A percentile compares a stretch with the other conserved stretches of the same genome.
Conservation (phyloP, 2,329 filamentous ascomycete species). For the Epichloe elymi region DNA sequence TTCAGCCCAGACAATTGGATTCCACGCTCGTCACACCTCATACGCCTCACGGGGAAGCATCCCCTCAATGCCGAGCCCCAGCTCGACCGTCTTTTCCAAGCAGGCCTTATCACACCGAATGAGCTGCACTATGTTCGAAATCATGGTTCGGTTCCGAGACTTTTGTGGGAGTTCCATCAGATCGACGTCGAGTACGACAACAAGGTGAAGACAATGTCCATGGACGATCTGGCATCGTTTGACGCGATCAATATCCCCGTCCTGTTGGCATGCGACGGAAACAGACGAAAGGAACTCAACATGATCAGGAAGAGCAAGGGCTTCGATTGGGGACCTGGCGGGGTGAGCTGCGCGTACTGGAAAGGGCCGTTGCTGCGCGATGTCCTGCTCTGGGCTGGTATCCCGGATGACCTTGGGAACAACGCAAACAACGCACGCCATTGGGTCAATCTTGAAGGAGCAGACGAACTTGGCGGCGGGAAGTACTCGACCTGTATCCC, state of each 20-base stretch:
- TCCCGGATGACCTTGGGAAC: slow-evolving; percentile 12
- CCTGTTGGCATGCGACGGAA: slow-evolving; percentile 34
- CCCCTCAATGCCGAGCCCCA: slow-evolving; percentile 37
- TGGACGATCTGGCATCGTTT: slow-evolving; percentile 32
- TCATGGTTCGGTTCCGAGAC: slow-evolving; percentile 34
- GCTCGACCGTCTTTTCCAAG: slow-evolving; percentile 28
- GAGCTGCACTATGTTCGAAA: slow-evolving; percentile 39
- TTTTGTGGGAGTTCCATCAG: slow-evolving; percentile 35
- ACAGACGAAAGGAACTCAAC: slow-evolving; percentile 38
- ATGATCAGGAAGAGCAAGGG: slow-evolving; percentile 34
- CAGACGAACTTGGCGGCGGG: slow-evolving; percentile 31
- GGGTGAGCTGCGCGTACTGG: slow-evolving; percentile 36
- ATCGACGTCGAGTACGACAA: slow-evolving; percentile 29
- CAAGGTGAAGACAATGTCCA: slow-evolving; percentile 22
- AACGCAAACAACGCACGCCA: slow-evolving; percentile 12
- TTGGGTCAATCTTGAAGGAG: slow-evolving; percentile 34
- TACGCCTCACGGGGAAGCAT: slow-evolving; percentile 38
- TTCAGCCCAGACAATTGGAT: slow-evolving; percentile 41
- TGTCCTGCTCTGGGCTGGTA: slow-evolving; percentile 27
- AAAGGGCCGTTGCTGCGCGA: slow-evolving; percentile 32
- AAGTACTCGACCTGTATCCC: slow-evolving; percentile 35
- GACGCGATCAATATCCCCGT: slow-evolving; percentile 33
- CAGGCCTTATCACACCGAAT: slow-evolving; percentile 37
- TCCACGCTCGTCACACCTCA: slow-evolving; percentile 30
- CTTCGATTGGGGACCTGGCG: slow-evolving; percentile 33